These are phyloP conservation scores for Hemileccinum rubropunctum DNA, from an alignment of 768 basidiomycete species.

Conservation along the genomic window DNA sequence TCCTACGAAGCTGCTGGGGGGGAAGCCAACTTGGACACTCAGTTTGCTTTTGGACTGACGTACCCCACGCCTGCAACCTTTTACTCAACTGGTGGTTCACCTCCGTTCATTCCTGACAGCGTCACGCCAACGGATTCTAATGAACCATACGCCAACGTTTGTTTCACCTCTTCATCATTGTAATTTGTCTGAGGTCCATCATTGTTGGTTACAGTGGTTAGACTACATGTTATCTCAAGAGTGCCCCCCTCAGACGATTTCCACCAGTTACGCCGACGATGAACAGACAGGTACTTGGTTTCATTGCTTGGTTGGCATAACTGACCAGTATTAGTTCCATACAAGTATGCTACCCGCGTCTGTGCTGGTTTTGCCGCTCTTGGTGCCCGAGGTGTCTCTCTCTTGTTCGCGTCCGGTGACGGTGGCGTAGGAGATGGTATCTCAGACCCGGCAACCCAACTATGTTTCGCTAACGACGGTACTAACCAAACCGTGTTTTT, in stretches of 20 bases:
- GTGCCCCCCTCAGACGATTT: constrained; percentile 56
- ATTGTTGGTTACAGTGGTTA: constrained; percentile 49
- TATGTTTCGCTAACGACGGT: constrained; percentile 59
- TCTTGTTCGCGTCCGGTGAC: constrained; percentile 68
- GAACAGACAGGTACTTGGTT: constrained; percentile 57
- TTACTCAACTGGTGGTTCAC: constrained; percentile 55
- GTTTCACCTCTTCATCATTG: constrained; percentile 10
- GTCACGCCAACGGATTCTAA: constrained; percentile 41
- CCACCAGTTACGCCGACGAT: constrained; percentile 70
- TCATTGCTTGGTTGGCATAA: not conserved
- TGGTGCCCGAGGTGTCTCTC: constrained; percentile 62
- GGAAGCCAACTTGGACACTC: constrained; percentile 69
- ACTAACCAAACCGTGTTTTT: constrained; percentile 53
- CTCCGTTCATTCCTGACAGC: too few relatives aligned
- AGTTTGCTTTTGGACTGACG: constrained; percentile 64
- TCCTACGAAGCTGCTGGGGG: constrained; percentile 47
- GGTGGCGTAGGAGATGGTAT: constrained; percentile 65
- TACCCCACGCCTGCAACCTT: constrained; percentile 59
- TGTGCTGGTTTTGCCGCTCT: too few relatives aligned
- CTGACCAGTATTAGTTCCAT: constrained; percentile 45
- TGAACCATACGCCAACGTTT: constrained; percentile 46
- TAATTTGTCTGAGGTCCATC: not conserved
- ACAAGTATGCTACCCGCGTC: constrained; percentile 51
- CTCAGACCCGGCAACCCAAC: constrained; percentile 50
- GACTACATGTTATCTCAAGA: constrained; percentile 47